Conservation (phyloP, 2,329 filamentous ascomycete species). For the Botrytis cinerea region DNA sequence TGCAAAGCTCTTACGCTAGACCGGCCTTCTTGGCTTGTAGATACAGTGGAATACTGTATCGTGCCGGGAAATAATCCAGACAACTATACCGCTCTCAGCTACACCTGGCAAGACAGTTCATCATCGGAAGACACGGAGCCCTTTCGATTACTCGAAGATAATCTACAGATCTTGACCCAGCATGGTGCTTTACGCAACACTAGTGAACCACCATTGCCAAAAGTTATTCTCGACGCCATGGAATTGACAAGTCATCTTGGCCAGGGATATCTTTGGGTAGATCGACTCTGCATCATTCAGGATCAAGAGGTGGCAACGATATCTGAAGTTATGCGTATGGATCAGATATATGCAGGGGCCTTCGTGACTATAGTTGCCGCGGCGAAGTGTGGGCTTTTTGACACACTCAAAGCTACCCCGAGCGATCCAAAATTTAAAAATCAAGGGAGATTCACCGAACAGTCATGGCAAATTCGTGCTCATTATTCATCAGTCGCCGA, state of each 20-base stretch:
- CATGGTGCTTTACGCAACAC: neutral
- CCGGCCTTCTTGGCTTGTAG: neutral
- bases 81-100: neutral
- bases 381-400: neutral
- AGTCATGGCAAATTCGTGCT: neutral
- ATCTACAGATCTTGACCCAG: neutral
- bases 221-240: neutral
- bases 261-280: neutral
- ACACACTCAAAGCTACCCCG: neutral
- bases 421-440: neutral
- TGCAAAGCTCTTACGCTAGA: neutral
- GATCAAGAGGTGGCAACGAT: neutral
- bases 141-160: neutral
- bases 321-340: neutral
- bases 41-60: neutral
- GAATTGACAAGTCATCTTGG: neutral
- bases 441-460: rapidly evolving
- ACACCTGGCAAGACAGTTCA: neutral
- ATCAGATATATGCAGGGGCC: neutral
- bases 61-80: neutral
- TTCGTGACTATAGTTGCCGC: neutral
- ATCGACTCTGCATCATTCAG: neutral
- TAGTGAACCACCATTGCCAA: neutral
- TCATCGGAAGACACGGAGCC: neutral
- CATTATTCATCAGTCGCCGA: neutral